A percentile compares a stretch with the other conserved stretches of the same genome.
These are phyloP conservation scores for Hanseniaspora valbyensis DNA, from an alignment of 805 yeast species.

Conservation along the genomic window DNA sequence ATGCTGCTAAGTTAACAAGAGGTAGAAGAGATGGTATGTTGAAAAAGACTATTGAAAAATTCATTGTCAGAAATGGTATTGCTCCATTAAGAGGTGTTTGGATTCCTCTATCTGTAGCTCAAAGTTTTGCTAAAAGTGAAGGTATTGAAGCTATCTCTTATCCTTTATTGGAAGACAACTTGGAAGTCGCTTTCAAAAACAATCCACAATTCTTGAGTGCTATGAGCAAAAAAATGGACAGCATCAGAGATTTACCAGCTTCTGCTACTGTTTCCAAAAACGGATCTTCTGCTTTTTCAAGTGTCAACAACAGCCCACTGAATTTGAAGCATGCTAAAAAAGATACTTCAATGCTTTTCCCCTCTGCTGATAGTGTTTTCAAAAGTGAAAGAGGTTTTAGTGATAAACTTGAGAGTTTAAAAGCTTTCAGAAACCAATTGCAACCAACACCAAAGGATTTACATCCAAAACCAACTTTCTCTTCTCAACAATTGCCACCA, in stretches of 20 bases:
- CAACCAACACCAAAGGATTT: not conserved
- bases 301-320: not conserved
- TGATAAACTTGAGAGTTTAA: not conserved
- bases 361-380: not conserved
- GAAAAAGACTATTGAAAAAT: conserved; percentile 63
- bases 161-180: conserved; percentile 64
- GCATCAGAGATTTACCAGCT: too few relatives aligned
- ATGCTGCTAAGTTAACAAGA: conserved; percentile 78
- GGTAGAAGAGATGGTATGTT: conserved; percentile 78
- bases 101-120: conserved; percentile 78
- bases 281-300: too few relatives aligned
- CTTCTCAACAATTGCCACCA: not conserved
- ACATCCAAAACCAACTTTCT: not conserved
- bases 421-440: not conserved
- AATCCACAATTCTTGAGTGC: conserved; percentile 20
- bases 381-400: not conserved
- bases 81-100: conserved; percentile 85
- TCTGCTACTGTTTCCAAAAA: too few relatives aligned
- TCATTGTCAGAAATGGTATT: conserved; percentile 75
- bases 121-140: conserved; percentile 70
- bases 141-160: conserved; percentile 57
- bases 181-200: conserved; percentile 38
- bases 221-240: not conserved
- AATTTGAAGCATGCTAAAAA: not conserved
- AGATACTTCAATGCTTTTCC: not conserved